Conservation (phyloP, 495 filamentous ascomycete species). For the Aspergillus homomorphus region DNA sequence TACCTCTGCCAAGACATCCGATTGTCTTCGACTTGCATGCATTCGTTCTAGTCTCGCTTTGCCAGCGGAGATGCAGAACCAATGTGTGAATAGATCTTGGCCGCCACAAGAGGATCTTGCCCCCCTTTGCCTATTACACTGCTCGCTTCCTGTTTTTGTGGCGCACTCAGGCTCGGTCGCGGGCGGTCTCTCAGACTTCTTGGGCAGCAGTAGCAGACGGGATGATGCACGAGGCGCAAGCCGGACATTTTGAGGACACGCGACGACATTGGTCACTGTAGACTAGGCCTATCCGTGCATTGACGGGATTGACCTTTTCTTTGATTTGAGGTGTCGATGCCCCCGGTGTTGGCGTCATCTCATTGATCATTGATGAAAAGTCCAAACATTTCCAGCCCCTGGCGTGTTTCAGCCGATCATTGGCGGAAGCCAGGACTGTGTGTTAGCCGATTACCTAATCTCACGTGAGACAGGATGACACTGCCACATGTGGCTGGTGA, state of each 20-base stretch:
- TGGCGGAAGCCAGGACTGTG: not conserved
- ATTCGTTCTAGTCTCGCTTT: not conserved
- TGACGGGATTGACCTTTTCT: too few species aligned
- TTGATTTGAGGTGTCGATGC: not conserved
- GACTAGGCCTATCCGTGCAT: not conserved
- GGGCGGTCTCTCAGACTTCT: too few species aligned
- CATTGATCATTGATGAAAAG: not conserved
- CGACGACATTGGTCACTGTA: not conserved
- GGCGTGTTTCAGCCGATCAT: not conserved
- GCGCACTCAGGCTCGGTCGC: not conserved
- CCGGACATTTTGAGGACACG: not conserved
- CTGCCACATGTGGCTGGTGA: not conserved
- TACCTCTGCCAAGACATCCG: not conserved
- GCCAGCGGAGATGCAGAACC: constrained; percentile 1
- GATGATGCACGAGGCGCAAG: not conserved
- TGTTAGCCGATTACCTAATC: not conserved
- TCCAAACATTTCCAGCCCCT: constrained; percentile 1
- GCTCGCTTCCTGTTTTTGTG: not conserved
- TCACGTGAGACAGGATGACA: not conserved
- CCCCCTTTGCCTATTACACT: not conserved
- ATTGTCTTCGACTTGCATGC: constrained; percentile 2
- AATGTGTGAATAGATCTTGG: not conserved
- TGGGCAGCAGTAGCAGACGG: not conserved
- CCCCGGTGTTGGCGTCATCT: not conserved
- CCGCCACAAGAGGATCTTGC: not conserved